phyloP scores from a whole-genome alignment of 2,329 filamentous ascomycete species.

The Beauveria medogensis region DNA sequence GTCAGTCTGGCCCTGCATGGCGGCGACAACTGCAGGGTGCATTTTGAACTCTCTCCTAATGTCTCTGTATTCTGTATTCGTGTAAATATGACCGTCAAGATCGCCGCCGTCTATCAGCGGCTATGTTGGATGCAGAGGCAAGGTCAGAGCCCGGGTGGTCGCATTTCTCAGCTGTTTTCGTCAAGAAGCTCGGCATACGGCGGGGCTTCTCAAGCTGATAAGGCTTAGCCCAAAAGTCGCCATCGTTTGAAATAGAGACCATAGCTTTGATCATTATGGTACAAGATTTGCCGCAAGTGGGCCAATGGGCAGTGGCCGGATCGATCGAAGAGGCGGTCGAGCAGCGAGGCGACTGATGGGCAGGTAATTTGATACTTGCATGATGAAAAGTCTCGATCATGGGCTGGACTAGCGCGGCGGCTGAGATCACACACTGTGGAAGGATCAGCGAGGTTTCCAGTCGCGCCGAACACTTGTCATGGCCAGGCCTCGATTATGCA shows the following conservation, averaged over 20 bases:
- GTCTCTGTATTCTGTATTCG: not conserved
- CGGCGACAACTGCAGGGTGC: constrained; percentile 31
- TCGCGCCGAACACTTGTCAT: not conserved
- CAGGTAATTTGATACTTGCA: not conserved
- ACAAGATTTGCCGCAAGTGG: not conserved
- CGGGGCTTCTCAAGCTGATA: constrained; percentile 7
- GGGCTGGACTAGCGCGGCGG: constrained; percentile 1
- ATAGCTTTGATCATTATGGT: not conserved
- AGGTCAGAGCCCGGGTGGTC: not conserved
- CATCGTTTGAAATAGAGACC: not conserved
- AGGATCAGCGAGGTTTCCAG: not conserved
- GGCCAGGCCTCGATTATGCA: no score
- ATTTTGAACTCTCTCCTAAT: not conserved
- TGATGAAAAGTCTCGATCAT: not conserved
- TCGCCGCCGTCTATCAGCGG: not conserved
- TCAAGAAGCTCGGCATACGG: not conserved
- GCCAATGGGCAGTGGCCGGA: not conserved
- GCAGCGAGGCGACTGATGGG: not conserved
- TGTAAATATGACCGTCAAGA: not conserved
- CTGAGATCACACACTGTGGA: not conserved
- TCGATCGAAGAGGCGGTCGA: not conserved
- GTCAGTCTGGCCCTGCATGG: constrained; percentile 22
- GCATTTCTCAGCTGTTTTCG: not conserved
- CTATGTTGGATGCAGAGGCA: not conserved
- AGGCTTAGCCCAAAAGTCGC: constrained; percentile 8